A percentile compares a stretch with the other conserved stretches of the same genome.
These are phyloP conservation scores for Punica granatum DNA, from an alignment of 345 rosid genomes.

Conservation along the genomic window DNA sequence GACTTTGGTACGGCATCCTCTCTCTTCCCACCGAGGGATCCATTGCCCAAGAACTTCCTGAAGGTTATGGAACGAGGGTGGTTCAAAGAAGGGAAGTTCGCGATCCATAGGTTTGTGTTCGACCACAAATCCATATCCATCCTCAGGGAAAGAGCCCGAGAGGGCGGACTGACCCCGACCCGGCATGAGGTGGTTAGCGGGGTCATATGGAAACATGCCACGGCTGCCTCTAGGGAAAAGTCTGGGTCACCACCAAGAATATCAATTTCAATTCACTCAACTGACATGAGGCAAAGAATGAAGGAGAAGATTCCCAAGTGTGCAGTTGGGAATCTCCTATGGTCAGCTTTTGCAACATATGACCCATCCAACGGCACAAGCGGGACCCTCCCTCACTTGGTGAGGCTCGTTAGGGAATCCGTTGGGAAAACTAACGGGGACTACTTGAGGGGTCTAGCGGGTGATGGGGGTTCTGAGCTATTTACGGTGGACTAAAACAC, in stretches of 20 bases:
- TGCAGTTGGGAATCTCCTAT: background rate
- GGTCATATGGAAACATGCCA: slow-evolving; percentile 13
- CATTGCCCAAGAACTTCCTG: slow-evolving; percentile 5
- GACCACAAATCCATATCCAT: slow-evolving; percentile 3
- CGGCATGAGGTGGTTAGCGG: slow-evolving; percentile 5
- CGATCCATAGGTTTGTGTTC: slow-evolving; percentile 13
- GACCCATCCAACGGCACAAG: background rate
- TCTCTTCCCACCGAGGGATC: slow-evolving; percentile 4
- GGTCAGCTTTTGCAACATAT: background rate
- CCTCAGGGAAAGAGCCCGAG: slow-evolving; percentile 4
- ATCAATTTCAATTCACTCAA: background rate
- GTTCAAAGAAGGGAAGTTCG: slow-evolving; percentile 10
- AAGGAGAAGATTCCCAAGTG: background rate
- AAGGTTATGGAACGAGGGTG: background rate
- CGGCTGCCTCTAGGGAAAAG: slow-evolving; percentile 4
- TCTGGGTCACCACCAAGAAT: background rate
- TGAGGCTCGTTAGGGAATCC: slow-evolving; percentile 9
- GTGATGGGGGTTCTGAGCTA: background rate
- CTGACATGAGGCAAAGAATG: slow-evolving; percentile 3
- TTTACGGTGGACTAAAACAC: background rate
- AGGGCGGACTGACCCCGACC: background rate
- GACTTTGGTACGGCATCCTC: background rate
- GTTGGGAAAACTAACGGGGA: background rate
- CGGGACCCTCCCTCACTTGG: background rate
- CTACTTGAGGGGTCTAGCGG: slow-evolving; percentile 1